Base-by-base conservation (phyloP, 306 rosid species). In the Hippophae gyantsensis region DNA sequence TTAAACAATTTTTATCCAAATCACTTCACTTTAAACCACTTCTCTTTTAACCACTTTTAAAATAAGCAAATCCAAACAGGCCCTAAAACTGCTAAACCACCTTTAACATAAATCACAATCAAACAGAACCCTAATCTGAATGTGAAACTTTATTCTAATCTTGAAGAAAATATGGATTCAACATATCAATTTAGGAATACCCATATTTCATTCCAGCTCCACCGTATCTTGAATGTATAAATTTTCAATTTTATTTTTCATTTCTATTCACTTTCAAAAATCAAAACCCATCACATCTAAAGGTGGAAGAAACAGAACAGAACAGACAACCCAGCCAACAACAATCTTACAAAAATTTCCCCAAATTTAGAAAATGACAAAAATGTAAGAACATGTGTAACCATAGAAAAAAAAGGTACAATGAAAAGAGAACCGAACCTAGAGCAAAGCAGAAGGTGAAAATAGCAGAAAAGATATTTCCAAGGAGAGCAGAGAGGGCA, bases 371-470 rank as follows among this genome's bases (percentile, higher is more conserved):
- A 32, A 32, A 32, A 32, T 32, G 38, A 4, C 26, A n/a, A 27
- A 43, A 8, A 1, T 13, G 32, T 40, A 41, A 42, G 42, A 23
- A 14, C 60, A 48, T 48, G 42, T 48, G 57, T 13, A 52, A 42
- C 10, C 14, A 6, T 10, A 43, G 11, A 18, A 10, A 8, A 10
- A 8, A 14, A 25, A 3, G 53, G 54, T 40, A 60, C 42, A 50
- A 9, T 52, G 63, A 23, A 7, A 25, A 38, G 11, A 46, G 27
- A 52, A 56, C 58, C 40, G 14, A 67, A 93, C 99, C 99, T 77
- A 93, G 74, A 26, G 99, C 99, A 57, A 93, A 93, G 80, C 85
- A 92, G 60, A 93, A 88, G 51, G 99, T 93, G 78, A 93, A 77
- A 86, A 93, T 93, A 82, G 95, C 99, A 18, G 99, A 88, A 67